Evolutionary conservation across 2,329 filamentous ascomycete genomes (phyloP), one percentile per base, ranked within the genome.

Genomic region (Aspergillus thermomutatus): DNA sequence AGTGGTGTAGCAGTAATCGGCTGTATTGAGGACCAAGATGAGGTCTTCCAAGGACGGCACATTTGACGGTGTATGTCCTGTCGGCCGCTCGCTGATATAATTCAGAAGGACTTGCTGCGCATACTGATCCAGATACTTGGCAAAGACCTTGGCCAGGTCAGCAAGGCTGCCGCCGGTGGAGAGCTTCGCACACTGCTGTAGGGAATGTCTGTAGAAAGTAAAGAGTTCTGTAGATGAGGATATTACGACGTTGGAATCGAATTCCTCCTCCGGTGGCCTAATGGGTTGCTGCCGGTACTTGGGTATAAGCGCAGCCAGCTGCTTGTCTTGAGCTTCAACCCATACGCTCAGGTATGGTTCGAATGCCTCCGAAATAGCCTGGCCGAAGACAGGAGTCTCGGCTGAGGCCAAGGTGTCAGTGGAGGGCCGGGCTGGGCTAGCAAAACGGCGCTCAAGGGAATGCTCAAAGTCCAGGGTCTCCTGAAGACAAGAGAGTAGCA

Each of bases 381-480:
- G 91, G 54, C 90, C 89, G 72, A 97, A 97, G 54, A 85, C 87
- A 21, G 90, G 87, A 0, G 86, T 79, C 64, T 87, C 87, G 52
- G 92, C 90, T 1, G 91, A 95, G 59, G 86, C 88, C 28, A 96
- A 83, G 0, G 93, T 97, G 71, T 99, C 94, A 55, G 95, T 92
- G 45, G 93, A 97, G 17, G 87, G 87, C 56, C 87, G 82, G 11
- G 91, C 85, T 40, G 73, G 67, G 59, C 80, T 87, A 1, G 88
- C 83, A 71, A 97, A 97, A 9, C 89, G 87, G 60, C 86, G 86
- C 74, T 99, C 94, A 11, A 99, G 80, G 57, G 84, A 88, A 70
- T 97, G 92, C 75, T 99, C 94, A 71, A 99, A 99, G 70, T 99
- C 91, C 65, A 99, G 84, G 0, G 94, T 99, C 72, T 97, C 92